Base-by-base conservation (phyloP, 495 filamentous ascomycete species). In the Tetracladium marchalianum region DNA sequence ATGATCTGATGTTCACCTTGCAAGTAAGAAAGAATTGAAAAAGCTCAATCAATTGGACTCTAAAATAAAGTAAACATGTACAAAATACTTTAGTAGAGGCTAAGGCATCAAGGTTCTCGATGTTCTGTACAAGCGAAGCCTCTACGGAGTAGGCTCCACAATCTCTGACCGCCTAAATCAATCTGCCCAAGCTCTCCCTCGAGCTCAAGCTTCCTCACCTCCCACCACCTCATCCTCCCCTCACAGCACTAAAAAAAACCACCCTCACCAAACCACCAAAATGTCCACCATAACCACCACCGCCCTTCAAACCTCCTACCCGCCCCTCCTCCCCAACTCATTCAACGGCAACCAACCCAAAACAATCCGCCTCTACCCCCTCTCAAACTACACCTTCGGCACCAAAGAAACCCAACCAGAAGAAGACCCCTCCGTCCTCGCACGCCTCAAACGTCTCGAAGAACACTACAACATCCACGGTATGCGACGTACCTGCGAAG, bases 341-440 rank as follows among this genome's bases (percentile, higher is more conserved):
- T 98, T 98, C 76, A 84, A 86, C 56, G 80, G 73, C 35, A 86
- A 90, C 61, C 92, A 98, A 67, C 87, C 92, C 33, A 70, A 80
- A 49, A 90, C 89, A 1, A 90, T 98, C 55, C 87, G 88, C 43
- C 76, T 98, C 7, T 98, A 90, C 63, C 92, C 92, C 15, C 76
- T 98, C 24, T 94, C 87, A 53, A 97, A 96, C 71, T 97, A 98
- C 73, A 96, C 90, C 34, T 97, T 98, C 62, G 90, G 90, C 46
- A 93, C 90, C 13, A 98, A 98, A 66, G 92, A 96, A 68, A 90
- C 81, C 9, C 92, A 98, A 63, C 92, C 92, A 1, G 92, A 98
- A 66, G 92, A 98, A 65, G 92, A 98, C 60, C 90, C 90, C 3
- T 94, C 87, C 3, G 92, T 98, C 6, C 72, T 93, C 39, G 90